Percentiles rank a stretch among this genome's conserved stretches.
phyloP scores from a whole-genome alignment of 139 green algal species.

The Asterochloris sp. region DNA sequence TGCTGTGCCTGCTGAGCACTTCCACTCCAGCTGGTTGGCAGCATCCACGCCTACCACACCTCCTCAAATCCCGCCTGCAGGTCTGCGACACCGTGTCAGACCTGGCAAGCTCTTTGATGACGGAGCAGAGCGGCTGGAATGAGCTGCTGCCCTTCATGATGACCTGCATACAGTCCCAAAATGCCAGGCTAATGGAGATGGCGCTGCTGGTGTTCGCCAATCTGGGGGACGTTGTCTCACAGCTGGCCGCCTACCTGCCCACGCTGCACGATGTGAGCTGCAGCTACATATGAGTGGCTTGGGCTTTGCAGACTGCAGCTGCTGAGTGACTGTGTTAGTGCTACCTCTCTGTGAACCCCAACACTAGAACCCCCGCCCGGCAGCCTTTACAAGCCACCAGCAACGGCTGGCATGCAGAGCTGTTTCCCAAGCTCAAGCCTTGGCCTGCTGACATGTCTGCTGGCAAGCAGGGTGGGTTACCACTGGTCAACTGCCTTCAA shows the following conservation, averaged over 20 bases:
- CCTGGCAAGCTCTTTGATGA: conserved; percentile 65
- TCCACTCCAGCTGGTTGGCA: not conserved
- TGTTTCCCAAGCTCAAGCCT: too few relatives aligned
- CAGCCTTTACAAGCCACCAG: too few relatives aligned
- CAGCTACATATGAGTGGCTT: not conserved
- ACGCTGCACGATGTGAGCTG: conserved; percentile 2
- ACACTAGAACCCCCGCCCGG: too few relatives aligned
- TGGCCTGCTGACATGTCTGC: too few relatives aligned
- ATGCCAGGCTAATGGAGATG: conserved; percentile 46
- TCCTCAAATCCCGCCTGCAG: conserved; percentile 30
- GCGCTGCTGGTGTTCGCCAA: conserved; percentile 67
- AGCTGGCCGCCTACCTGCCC: conserved; percentile 41
- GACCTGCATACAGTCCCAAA: conserved; percentile 57
- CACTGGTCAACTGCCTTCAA: too few relatives aligned
- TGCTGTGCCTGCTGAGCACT: not conserved
- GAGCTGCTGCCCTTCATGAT: conserved; percentile 95
- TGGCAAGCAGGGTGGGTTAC: too few relatives aligned
- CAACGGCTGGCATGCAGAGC: too few relatives aligned
- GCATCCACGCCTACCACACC: not conserved
- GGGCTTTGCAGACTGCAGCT: not conserved
- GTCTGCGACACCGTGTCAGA: conserved; percentile 84
- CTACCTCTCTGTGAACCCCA: too few relatives aligned
- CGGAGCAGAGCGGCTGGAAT: conserved; percentile 62
- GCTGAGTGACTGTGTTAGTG: not conserved
- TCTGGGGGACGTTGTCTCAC: conserved; percentile 69